phyloP scores from a whole-genome alignment of 139 green algal genomes.

The Volvox reticuliferus region DNA sequence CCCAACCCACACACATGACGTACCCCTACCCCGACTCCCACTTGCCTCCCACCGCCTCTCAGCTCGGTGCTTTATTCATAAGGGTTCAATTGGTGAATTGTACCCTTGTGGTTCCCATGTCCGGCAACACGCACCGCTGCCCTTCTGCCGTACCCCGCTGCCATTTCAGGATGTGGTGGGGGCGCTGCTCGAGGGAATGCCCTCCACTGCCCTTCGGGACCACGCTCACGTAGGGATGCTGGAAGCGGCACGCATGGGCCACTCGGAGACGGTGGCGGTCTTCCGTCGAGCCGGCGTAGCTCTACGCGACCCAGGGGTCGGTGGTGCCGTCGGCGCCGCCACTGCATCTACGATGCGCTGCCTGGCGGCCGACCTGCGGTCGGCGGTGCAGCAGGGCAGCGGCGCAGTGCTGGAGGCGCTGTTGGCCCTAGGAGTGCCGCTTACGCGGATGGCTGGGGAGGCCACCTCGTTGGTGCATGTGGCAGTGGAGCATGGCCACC shows the following conservation, averaged over 20 bases:
- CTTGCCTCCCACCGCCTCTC: no score
- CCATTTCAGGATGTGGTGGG: background rate
- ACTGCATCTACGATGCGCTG: background rate
- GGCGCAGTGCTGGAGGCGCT: background rate
- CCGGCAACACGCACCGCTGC: background rate
- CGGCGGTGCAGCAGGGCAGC: background rate
- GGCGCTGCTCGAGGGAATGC: conserved; percentile 20
- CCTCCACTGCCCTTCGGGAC: background rate
- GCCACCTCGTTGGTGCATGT: background rate
- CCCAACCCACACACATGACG: no score
- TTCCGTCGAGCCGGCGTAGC: background rate
- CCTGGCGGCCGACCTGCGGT: background rate
- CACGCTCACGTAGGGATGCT: conserved; percentile 7
- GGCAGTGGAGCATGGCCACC: background rate
- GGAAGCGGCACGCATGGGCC: conserved; percentile 38
- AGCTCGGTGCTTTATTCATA: no score
- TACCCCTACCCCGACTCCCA: no score
- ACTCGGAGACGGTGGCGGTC: background rate
- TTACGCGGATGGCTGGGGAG: background rate
- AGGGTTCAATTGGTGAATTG: no score
- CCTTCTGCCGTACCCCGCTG: background rate
- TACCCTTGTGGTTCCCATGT: no score
- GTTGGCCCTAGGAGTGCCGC: background rate
- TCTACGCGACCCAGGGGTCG: background rate
- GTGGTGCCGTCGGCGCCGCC: background rate